Evolutionary conservation across 192 early-diverging fungal species (phyloP), one percentile per base, ranked within the genome.

Genomic region (Chytriomyces sp.): DNA sequence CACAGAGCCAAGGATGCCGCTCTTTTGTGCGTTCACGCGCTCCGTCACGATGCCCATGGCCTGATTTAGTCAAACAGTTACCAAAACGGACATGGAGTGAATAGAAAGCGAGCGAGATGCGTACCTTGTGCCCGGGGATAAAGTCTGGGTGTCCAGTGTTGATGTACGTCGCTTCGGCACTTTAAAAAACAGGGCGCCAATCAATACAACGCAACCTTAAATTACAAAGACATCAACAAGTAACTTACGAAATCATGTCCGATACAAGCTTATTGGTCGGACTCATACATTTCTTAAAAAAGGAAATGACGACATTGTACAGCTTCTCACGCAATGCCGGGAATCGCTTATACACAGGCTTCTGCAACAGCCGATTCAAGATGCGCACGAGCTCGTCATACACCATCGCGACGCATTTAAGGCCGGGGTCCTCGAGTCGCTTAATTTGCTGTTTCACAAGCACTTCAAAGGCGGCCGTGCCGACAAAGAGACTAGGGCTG

Each of bases 131-230:
- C 34, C 98, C 98, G 74, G 89, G 94, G 76, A 99, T 85, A 81
- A 99, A 99, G 77, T 99, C 96, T 5, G 96, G 96, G 77, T 99
- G 98, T 5, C 86, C 96, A 7, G 98, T 99, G 86, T 99, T 99
- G 83, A 99, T 90, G 79, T 99, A 99, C 77, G 89, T 89, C 19
- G 92, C 84, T 82, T 99, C 96, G 87, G 96, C 95, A 30, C 87
- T 92, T 37, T 30, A 62, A 63, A n/a, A 37, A 28, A 73, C 49
- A 34, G 36, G 34, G 52, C 38, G 49, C 22, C 14, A 2, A 22
- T 49, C 33, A 31, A 40, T 68, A 32, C 7, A 64, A 78, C 39
- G 17, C 5, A 41, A 81, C 14, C 54, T 52, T 30, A 14, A n/a
- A 19, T 19, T 36, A 44, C 80, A 74, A 36, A 80, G n/a, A n/a